Base-by-base conservation (phyloP, 2,329 filamentous ascomycete species). In the Microsporum ferrugineum region DNA sequence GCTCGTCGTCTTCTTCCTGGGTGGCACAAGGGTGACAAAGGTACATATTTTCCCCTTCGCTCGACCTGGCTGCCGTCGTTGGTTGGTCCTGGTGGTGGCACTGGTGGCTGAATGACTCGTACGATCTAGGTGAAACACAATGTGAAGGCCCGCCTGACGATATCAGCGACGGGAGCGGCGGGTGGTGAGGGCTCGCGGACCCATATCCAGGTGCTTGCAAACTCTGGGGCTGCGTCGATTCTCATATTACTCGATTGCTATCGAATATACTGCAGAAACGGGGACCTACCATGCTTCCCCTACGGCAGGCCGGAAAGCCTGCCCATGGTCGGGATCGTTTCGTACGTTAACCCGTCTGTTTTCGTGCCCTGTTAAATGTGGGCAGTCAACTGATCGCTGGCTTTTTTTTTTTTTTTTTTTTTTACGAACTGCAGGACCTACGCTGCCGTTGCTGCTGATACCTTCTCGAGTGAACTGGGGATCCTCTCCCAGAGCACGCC, bases 391-490 rank as follows among this genome's bases (percentile, higher is more conserved):
- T 60, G 41, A 64, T 29, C 1, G 10, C 58, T n/a, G 41, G 36
- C 14, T 17, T 29, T 57, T 41, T 14, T 33, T 23, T 23, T 23
- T 23, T 23, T 23, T 23, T 23, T 23, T 23, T 23, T 23, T 23
- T 23, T 23, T 23, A 23, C 17, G 17, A 23, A 14, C 8, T 58
- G 45, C 61, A 76, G 74, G 47, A 92, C 96, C 76, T 99, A 99
- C 70, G 92, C 91, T 31, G 89, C 89, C 57, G 91, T 95, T 7
- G 85, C 90, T 23, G 89, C 92, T 57, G 94, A 99, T 73, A 99
- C 94, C 0, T 94, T 96, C 72, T 91, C 88, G 61, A 96, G 91
- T 8, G 94, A 99, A 77, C 84, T 99, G 23, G 94, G 94, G 12
- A 99, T 99, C 61, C 80, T 99, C 10, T 88, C 91, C 5, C 83